Base-by-base conservation (phyloP, 1,139 yeast species). In the Pichia sp. region DNA sequence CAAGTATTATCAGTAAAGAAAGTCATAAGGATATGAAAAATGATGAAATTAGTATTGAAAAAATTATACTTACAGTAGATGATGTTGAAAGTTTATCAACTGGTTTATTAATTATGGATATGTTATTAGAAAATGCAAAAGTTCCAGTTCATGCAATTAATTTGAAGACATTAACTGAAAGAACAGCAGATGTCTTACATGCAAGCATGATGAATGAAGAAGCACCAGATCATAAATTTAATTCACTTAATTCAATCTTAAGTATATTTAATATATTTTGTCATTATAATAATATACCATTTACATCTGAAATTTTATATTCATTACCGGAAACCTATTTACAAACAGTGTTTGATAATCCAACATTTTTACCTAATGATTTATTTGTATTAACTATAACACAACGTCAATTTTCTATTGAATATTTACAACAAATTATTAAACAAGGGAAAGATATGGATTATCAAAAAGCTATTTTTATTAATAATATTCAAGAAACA, bases 121-220 rank as follows among this genome's bases (percentile, higher is more conserved):
- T 55, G 23, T 47, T 59, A 6, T 44, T 59, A n/a, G 49, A 51
- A 22, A 51, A 56, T 9, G 30, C 51, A 3, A 55, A 57, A 9
- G 49, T 67, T 8, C 69, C 73, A 1, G 66, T 80, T 37, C 74
- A 71, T 53, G 85, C 82, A 1, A 63, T 80, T 7, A 80, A 80
- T 53, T 62, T 80, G 46, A 69, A 80, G 47, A 76, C 78, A 35
- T 67, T 82, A 45, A 75, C 82, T 2, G 81, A 82, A 39, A 69
- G 89, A 60, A 81, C 87, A 0, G 78, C 86, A 0, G 84, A 82
- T 60, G 63, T 82, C 42, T 68, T 82, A 44, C 86, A 79, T 54
- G 86, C 85, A 2, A 80, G 86, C 6, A 60, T 60, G 64, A 40
- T 58, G 32, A 47, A 51, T 20, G 57, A 54, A 6, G 32, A 30